Evolutionary conservation across 2,329 filamentous ascomycete species (phyloP).

Genomic region (Talaromyces sp.): DNA sequence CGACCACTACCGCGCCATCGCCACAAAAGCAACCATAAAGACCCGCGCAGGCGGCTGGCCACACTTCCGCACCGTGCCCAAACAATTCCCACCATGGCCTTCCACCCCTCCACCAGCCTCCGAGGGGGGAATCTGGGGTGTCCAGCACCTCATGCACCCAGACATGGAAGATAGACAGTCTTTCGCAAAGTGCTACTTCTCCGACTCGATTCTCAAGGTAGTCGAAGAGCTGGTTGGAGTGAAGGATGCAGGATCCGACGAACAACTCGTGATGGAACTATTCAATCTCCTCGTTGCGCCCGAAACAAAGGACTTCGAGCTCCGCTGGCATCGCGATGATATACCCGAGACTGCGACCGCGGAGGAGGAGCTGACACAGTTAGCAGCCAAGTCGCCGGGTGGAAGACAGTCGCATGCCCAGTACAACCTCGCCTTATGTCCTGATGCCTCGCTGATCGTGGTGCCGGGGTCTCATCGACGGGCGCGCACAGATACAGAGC

Average conservation of each 20-base stretch:
- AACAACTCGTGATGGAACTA: conserved; percentile 79
- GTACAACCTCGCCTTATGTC: conserved; percentile 82
- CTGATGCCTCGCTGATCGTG: conserved; percentile 73
- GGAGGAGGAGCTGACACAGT: conserved; percentile 67
- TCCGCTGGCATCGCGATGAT: conserved; percentile 87
- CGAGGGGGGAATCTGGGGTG: conserved; percentile 77
- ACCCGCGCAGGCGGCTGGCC: conserved; percentile 77
- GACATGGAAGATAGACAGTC: conserved; percentile 62
- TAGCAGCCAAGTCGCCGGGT: conserved; percentile 53
- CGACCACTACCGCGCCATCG: conserved; percentile 61
- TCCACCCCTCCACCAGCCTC: conserved; percentile 52
- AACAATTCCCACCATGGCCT: conserved; percentile 88
- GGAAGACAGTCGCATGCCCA: conserved; percentile 70
- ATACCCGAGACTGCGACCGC: conserved; percentile 66
- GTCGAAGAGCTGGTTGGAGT: conserved; percentile 65
- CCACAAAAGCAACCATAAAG: conserved; percentile 58
- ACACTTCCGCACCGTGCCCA: conserved; percentile 78
- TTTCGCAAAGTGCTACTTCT: conserved; percentile 75
- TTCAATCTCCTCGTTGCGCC: conserved; percentile 84
- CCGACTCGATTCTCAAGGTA: conserved; percentile 62
- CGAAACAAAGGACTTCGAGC: conserved; percentile 65
- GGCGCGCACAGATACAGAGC: conserved; percentile 70
- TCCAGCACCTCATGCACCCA: conserved; percentile 82
- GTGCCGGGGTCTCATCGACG: conserved; percentile 76
- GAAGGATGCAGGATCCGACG: conserved; percentile 47